Evolutionary conservation across 495 filamentous ascomycete species (phyloP).

Genomic region (Penicillium taxi): DNA sequence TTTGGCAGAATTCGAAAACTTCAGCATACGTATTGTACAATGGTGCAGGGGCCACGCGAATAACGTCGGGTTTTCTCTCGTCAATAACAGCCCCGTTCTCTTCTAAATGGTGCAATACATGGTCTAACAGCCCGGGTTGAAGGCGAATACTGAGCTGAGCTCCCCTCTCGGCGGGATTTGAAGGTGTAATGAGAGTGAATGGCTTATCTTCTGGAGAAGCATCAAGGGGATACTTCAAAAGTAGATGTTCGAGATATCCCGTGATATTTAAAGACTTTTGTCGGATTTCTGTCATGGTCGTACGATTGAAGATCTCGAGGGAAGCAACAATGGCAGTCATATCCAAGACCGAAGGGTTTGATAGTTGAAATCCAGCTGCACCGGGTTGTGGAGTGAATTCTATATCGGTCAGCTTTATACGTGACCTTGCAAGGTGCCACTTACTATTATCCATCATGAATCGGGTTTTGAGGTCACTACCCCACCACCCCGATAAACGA

Average conservation of each 20-base stretch:
- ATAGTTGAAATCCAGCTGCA: slow-evolving; percentile 55
- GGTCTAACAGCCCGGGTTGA: slow-evolving; percentile 55
- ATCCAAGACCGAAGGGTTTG: slow-evolving; percentile 55
- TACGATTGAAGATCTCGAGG: slow-evolving; percentile 68
- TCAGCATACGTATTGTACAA: slow-evolving; percentile 82
- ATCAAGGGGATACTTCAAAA: slow-evolving; percentile 39
- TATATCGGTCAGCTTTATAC: slow-evolving; percentile 9
- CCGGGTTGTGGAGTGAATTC: slow-evolving; percentile 64
- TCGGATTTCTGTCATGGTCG: slow-evolving; percentile 61
- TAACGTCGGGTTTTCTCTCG: slow-evolving; percentile 81
- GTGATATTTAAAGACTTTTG: slow-evolving; percentile 71
- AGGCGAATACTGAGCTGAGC: slow-evolving; percentile 81
- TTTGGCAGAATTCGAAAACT: slow-evolving; percentile 65
- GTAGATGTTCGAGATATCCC: slow-evolving; percentile 66
- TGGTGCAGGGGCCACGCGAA: slow-evolving; percentile 85
- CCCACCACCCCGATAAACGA: slow-evolving; percentile 86
- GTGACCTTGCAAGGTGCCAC: slow-evolving; percentile 7
- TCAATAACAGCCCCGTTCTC: slow-evolving; percentile 70
- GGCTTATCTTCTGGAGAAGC: slow-evolving; percentile 33
- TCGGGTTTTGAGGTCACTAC: slow-evolving; percentile 63
- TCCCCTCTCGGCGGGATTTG: slow-evolving; percentile 61
- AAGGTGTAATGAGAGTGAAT: slow-evolving; percentile 77
- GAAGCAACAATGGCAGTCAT: slow-evolving; percentile 62
- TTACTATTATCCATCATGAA: slow-evolving; percentile 68
- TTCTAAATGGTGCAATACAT: slow-evolving; percentile 61